Evolutionary conservation across 1,284 basidiomycete species (phyloP), one percentile per base, ranked within the genome.

Genomic region (Moniliophthora roreri): DNA sequence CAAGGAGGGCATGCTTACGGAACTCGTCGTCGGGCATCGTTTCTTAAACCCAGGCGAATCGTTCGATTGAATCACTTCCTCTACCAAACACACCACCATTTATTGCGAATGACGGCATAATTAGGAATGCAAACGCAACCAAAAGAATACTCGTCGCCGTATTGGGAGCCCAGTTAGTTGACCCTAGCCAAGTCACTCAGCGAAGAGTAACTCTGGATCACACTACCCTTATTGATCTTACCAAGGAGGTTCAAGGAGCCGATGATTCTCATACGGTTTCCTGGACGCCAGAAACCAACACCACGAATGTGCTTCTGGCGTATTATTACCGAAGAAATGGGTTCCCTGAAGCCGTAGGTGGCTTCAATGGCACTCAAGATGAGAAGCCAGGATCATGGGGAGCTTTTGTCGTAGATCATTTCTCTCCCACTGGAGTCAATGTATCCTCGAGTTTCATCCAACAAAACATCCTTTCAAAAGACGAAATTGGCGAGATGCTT

Each of bases 321-420:
- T 60, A 58, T 45, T 60, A 56, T 37, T 58, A 57, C 16, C 57
- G 54, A 10, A 50, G 59, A 18, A 60, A 60, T 42, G 59, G 59
- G 2, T 58, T 44, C 46, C 59, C 55, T 1, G 57, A 58, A 47
- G 59, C 53, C 32, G 42, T 38, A 24, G 23, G 50, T 26, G 59
- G 59, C 4, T 56, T 60, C 50, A 51, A 58, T 35, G 56, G 59
- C 23, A 46, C 59, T 1, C 36, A 52, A 16, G 32, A 18, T 4
- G 47, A 57, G 36, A 32, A 55, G 41, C 55, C 55, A 9, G 58
- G 59, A n/a, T 60, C 57, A 1, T 60, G 59, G 59, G 59, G 55
- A 0, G 54, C 57, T 9, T 58, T 50, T 42, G 59, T 57, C 4
- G 57, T 60, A 24, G 59, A 60, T 36, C 59, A 60, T 24, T 60